These are phyloP conservation scores for Colletotrichum sp. DNA, from an alignment of 2,329 filamentous ascomycete genomes.

Conservation along the genomic window DNA sequence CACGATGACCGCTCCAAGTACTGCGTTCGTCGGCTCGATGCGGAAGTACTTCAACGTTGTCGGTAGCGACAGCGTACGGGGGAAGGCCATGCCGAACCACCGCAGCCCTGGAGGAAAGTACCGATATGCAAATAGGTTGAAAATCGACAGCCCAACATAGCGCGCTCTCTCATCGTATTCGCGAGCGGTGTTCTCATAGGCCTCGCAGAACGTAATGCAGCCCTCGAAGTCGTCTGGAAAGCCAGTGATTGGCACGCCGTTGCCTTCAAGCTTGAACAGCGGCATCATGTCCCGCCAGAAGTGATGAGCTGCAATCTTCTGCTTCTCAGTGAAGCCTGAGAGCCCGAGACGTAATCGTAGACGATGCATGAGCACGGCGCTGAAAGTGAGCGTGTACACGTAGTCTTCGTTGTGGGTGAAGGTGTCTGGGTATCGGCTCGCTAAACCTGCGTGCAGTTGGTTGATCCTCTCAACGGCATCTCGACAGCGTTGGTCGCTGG, in stretches of 20 bases:
- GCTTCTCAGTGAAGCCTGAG: background rate
- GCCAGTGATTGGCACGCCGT: background rate
- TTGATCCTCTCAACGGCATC: background rate
- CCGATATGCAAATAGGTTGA: background rate
- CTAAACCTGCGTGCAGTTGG: background rate
- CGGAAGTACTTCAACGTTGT: background rate
- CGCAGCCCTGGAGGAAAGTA: background rate
- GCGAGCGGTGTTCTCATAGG: background rate
- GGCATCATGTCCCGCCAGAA: background rate
- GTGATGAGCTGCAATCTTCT: background rate
- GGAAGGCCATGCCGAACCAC: background rate
- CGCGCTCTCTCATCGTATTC: background rate
- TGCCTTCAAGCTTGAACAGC: background rate
- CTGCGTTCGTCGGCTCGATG: background rate
- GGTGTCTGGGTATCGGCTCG: background rate
- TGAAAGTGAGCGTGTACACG: background rate
- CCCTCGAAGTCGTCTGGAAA: background rate
- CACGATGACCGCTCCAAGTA: background rate
- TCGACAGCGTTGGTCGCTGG: background rate
- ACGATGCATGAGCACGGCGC: background rate
- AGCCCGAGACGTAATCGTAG: background rate
- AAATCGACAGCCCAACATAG: background rate
- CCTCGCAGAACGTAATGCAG: background rate
- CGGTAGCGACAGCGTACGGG: background rate
- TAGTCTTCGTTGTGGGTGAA: constrained; percentile 3